These are phyloP conservation scores for Coleophoma eucalyptorum DNA, from an alignment of 2,329 filamentous ascomycete species.

Conservation along the genomic window DNA sequence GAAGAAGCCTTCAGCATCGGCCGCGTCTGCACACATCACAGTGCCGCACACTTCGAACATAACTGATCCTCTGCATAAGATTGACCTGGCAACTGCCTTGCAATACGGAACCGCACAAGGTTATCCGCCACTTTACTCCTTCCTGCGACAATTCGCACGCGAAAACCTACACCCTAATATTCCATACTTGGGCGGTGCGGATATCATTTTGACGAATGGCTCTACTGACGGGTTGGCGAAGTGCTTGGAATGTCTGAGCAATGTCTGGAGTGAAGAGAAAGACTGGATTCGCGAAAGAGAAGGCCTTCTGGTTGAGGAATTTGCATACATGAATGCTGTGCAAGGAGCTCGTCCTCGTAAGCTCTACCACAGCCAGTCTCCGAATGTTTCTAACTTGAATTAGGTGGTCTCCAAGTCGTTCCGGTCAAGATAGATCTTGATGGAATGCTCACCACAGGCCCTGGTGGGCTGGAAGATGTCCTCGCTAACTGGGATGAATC, in stretches of 20 bases:
- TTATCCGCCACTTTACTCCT: conserved; percentile 74
- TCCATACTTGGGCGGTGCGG: conserved; percentile 72
- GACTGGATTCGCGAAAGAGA: conserved; percentile 67
- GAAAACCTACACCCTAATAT: conserved; percentile 77
- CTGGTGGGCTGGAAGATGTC: conserved; percentile 72
- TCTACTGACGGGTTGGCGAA: conserved; percentile 85
- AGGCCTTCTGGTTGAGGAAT: conserved; percentile 76
- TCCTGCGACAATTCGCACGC: conserved; percentile 73
- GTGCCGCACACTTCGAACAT: conserved; percentile 66
- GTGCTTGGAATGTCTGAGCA: conserved; percentile 68
- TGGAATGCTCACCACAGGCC: conserved; percentile 73
- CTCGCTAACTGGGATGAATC: conserved; percentile 76
- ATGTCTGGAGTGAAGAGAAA: conserved; percentile 68
- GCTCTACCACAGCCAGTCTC: conserved; percentile 34
- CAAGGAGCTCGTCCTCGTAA: conserved; percentile 57
- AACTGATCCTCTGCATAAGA: conserved; percentile 59
- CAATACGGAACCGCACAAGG: conserved; percentile 85
- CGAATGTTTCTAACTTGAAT: too few relatives aligned
- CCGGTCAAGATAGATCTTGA: conserved; percentile 73
- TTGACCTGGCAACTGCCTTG: conserved; percentile 77
- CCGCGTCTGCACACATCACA: conserved; percentile 47
- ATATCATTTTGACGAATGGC: conserved; percentile 76
- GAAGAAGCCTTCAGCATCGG: conserved; percentile 25
- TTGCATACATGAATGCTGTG: conserved; percentile 75
- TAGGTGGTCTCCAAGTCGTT: conserved; percentile 55